Evolutionary conservation across 2,329 filamentous ascomycete genomes (phyloP).

Genomic region (Colletotrichum sp.): DNA sequence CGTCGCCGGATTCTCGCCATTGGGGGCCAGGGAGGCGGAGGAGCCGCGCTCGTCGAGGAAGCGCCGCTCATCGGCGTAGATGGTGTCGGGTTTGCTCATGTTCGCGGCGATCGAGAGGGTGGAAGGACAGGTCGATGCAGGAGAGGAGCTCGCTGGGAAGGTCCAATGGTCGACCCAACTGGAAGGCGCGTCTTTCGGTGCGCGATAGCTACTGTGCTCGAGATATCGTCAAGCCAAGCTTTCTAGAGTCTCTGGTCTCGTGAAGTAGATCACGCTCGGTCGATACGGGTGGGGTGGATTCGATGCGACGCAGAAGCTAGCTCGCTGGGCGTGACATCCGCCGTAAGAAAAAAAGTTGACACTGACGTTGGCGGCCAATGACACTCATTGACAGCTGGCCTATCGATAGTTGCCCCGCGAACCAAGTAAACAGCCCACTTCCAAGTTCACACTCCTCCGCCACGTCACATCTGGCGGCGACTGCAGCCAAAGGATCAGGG

Average conservation of each 20-base stretch:
- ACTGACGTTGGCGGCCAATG: not conserved
- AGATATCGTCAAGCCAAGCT: not conserved
- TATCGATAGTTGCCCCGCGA: conserved; percentile 51
- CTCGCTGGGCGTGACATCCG: not conserved
- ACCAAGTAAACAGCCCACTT: conserved; percentile 29
- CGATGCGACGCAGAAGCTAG: not conserved
- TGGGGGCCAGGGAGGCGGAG: conserved; percentile 74
- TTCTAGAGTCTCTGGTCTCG: not conserved
- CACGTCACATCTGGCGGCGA: not conserved
- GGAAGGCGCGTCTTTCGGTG: not conserved
- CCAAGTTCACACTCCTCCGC: not conserved
- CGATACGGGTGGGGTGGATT: not conserved
- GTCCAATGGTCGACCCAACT: not conserved
- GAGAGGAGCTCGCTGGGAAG: not conserved
- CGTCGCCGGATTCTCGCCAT: conserved; percentile 92
- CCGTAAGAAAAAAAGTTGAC: conserved; percentile 1
- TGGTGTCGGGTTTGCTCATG: conserved; percentile 55
- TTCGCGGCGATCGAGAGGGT: conserved; percentile 16
- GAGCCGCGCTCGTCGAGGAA: conserved; percentile 94
- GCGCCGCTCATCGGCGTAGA: conserved; percentile 77
- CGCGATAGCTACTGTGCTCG: not conserved
- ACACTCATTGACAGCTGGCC: conserved; percentile 26
- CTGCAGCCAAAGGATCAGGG: not conserved
- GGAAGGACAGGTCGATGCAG: not conserved
- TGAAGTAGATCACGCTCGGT: conserved; percentile 1